A percentile compares a stretch with the other conserved stretches of the same genome.
Evolutionary conservation across 108 stramenopile genomes (phyloP).

Genomic region (Cyclotella cryptica): DNA sequence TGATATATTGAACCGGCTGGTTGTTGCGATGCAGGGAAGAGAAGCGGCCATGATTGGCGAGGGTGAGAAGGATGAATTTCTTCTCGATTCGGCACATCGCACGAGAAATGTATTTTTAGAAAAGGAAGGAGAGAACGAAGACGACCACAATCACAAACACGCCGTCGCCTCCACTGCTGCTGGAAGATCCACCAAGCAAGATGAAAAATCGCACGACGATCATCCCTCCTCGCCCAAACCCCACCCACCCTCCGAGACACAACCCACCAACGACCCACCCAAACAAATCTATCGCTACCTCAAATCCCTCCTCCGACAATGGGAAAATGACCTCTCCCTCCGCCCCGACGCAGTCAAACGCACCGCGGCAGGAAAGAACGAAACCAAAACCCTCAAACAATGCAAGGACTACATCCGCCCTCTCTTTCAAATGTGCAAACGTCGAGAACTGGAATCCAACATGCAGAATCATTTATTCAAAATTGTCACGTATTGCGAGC

Average conservation of each 20-base stretch:
- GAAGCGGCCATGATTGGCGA: conserved; percentile 52
- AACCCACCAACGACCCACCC: conserved; percentile 61
- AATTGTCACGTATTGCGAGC: conserved; percentile 87
- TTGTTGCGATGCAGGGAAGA: conserved; percentile 60
- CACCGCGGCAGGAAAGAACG: conserved; percentile 79
- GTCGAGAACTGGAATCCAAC: conserved; percentile 60
- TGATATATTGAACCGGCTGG: conserved; percentile 52
- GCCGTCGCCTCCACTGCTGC: too few relatives aligned
- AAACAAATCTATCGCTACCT: conserved; percentile 84
- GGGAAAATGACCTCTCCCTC: conserved; percentile 84
- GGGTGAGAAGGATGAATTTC: conserved; percentile 79
- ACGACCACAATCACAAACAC: background rate
- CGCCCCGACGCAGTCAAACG: conserved; percentile 70
- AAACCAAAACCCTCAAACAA: conserved; percentile 93
- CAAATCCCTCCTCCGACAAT: conserved; percentile 83
- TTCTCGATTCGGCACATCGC: conserved; percentile 73
- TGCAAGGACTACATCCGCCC: conserved; percentile 98
- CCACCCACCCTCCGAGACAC: background rate
- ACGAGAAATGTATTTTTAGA: conserved; percentile 86
- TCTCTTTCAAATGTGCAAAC: conserved; percentile 83
- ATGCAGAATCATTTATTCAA: conserved; percentile 71
- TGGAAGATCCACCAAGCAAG: background rate
- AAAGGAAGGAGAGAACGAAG: conserved; percentile 21
- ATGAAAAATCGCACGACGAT: background rate
- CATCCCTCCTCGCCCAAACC: background rate